A percentile compares a stretch with the other conserved stretches of the same genome.
phyloP scores from a whole-genome alignment of 495 filamentous ascomycete genomes.

The Aspergillus steynii region DNA sequence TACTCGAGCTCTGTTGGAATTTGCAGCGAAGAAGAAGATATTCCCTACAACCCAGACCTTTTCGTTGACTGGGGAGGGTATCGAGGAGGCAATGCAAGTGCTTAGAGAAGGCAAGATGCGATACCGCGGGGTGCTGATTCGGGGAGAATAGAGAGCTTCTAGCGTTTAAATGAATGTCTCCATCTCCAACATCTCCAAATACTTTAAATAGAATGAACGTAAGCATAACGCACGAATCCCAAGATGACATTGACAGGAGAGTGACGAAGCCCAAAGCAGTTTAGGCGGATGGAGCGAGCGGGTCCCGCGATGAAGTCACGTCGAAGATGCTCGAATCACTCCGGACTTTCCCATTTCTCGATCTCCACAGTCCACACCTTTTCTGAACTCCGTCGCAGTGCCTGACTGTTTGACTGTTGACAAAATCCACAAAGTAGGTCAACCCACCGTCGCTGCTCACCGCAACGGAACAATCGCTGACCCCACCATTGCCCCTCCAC shows the following conservation, averaged over 20 bases:
- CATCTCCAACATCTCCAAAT: no score
- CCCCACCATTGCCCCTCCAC: constrained; percentile 1
- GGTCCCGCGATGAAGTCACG: not conserved
- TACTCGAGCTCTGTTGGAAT: constrained; percentile 53
- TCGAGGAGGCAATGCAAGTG: constrained; percentile 54
- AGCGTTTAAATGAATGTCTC: no score
- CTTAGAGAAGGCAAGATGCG: constrained; percentile 57
- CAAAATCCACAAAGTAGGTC: not conserved
- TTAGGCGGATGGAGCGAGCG: not conserved
- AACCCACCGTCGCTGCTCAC: not conserved
- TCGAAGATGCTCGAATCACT: not conserved
- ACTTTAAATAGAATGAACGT: no score
- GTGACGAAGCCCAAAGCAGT: not conserved
- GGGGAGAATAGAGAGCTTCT: constrained; percentile 8
- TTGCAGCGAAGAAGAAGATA: constrained; percentile 54
- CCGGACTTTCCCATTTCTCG: not conserved
- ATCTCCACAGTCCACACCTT: no score
- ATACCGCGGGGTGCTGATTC: constrained; percentile 48
- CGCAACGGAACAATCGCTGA: not conserved
- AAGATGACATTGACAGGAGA: not conserved
- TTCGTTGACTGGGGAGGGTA: constrained; percentile 56
- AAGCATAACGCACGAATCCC: no score
- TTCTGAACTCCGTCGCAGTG: no score
- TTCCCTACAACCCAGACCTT: constrained; percentile 53
- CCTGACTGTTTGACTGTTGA: not conserved